phyloP scores from a whole-genome alignment of 805 yeast genomes.

The Myxozyma sirexii region DNA sequence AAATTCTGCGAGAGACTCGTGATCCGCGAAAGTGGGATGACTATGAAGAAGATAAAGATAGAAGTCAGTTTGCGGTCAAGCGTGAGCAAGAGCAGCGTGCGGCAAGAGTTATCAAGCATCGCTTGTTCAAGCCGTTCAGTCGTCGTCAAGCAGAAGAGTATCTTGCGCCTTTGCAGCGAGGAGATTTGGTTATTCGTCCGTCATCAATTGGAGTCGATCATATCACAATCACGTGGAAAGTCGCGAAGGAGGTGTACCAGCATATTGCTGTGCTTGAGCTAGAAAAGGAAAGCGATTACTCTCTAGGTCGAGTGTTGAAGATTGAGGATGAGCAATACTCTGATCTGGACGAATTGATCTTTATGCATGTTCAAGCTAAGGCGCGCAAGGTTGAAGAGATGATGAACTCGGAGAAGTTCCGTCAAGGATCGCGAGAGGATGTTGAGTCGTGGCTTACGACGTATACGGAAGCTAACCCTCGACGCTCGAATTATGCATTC shows the following conservation, averaged over 20 bases:
- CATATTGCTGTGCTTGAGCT: slow-evolving; percentile 85
- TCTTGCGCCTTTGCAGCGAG: slow-evolving; percentile 84
- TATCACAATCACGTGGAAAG: slow-evolving; percentile 94
- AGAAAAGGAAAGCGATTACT: slow-evolving; percentile 63
- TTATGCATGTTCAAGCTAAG: slow-evolving; percentile 80
- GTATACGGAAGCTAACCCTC: slow-evolving; percentile 88
- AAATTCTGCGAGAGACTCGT: slow-evolving; percentile 42
- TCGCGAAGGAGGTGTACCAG: slow-evolving; percentile 86
- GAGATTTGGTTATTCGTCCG: slow-evolving; percentile 92
- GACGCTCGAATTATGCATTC: slow-evolving; percentile 86
- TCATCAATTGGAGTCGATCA: slow-evolving; percentile 87
- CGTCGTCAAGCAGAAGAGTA: slow-evolving; percentile 89
- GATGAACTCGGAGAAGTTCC: slow-evolving; percentile 85
- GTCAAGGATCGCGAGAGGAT: slow-evolving; percentile 73
- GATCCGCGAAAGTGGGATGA: slow-evolving; percentile 74
- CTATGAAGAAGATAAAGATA: slow-evolving; percentile 70
- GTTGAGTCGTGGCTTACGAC: slow-evolving; percentile 85
- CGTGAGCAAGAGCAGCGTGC: slow-evolving; percentile 68
- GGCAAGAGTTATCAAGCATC: slow-evolving; percentile 84
- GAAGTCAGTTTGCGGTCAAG: slow-evolving; percentile 54
- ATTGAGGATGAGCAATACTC: slow-evolving; percentile 74
- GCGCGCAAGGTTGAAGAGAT: slow-evolving; percentile 82
- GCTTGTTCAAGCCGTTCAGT: slow-evolving; percentile 81
- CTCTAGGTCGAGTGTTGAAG: slow-evolving; percentile 58
- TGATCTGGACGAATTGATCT: slow-evolving; percentile 92